Percentiles rank a stretch among this genome's conserved stretches.
Evolutionary conservation across 805 yeast species (phyloP).

Genomic region (Metschnikowia anglica): DNA sequence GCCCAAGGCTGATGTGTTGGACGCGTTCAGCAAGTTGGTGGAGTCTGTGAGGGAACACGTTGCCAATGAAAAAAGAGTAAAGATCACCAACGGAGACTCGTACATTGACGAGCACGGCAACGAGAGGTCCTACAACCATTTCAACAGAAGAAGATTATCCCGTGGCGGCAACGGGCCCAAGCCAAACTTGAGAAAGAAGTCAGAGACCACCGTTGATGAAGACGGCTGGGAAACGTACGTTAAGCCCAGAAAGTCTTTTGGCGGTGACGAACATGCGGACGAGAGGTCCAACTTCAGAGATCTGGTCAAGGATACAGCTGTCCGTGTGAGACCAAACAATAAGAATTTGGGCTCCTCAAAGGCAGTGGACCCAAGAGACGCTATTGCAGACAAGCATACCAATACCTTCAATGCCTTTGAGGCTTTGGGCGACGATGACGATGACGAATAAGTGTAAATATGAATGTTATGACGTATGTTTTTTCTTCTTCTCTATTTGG

Average conservation of each 20-base stretch:
- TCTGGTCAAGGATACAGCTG: slow-evolving; percentile 44
- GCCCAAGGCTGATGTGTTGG: slow-evolving; percentile 63
- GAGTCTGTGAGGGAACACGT: slow-evolving; percentile 59
- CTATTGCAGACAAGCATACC: slow-evolving; percentile 64
- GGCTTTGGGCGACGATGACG: slow-evolving; percentile 65
- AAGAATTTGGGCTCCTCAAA: slow-evolving; percentile 73
- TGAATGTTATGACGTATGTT: slow-evolving; percentile 3
- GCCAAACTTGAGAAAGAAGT: slow-evolving; percentile 60
- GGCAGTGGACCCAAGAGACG: slow-evolving; percentile 71
- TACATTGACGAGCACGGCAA: slow-evolving; percentile 46
- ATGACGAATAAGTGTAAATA: slow-evolving; percentile 25
- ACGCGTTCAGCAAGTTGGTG: slow-evolving; percentile 62
- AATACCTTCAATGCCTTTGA: slow-evolving; percentile 77
- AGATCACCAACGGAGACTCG: slow-evolving; percentile 43
- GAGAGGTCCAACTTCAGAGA: slow-evolving; percentile 49
- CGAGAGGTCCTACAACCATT: slow-evolving; percentile 45
- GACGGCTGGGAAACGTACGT: slow-evolving; percentile 80
- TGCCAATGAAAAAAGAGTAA: slow-evolving; percentile 31
- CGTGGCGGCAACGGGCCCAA: slow-evolving; percentile 30
- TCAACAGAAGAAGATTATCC: slow-evolving; percentile 65
- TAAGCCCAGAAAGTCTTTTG: slow-evolving; percentile 47
- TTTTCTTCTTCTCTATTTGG: neutral
- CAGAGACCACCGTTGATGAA: slow-evolving; percentile 58
- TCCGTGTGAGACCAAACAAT: slow-evolving; percentile 67
- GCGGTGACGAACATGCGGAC: slow-evolving; percentile 47